Percentiles rank a stretch among this genome's conserved stretches.
phyloP scores from a whole-genome alignment of 768 basidiomycete genomes.

The Daedalea quercina region DNA sequence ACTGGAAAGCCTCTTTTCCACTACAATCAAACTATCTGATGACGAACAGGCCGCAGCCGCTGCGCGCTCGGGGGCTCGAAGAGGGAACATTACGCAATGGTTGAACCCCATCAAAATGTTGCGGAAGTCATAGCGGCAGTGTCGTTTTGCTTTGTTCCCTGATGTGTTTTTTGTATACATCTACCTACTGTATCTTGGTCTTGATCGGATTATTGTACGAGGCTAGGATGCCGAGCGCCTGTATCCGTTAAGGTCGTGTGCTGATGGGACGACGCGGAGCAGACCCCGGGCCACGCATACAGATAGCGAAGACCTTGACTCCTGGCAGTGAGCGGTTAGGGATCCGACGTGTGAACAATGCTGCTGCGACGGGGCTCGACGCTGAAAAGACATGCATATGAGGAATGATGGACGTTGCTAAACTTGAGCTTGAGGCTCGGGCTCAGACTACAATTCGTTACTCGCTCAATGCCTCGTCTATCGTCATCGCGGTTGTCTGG shows the following conservation, averaged over 20 bases:
- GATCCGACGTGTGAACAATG: not conserved
- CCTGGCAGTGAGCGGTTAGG: too few relatives aligned
- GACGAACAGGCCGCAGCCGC: slow-evolving; percentile 5
- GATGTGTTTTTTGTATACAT: too few relatives aligned
- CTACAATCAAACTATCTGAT: slow-evolving; percentile 33
- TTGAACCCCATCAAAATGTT: not conserved
- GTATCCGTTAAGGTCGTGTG: slow-evolving; percentile 1
- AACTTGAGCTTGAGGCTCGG: too few relatives aligned
- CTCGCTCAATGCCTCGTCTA: slow-evolving; percentile 36
- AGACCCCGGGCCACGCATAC: not conserved
- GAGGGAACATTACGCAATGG: not conserved
- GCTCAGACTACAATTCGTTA: not conserved
- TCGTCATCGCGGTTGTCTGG: slow-evolving; percentile 1
- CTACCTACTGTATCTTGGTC: too few relatives aligned
- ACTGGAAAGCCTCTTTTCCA: slow-evolving; percentile 62
- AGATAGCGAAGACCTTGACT: too few relatives aligned
- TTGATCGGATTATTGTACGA: too few relatives aligned
- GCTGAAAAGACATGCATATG: not conserved
- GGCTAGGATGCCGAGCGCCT: too few relatives aligned
- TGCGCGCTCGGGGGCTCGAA: not conserved
- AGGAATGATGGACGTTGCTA: too few relatives aligned
- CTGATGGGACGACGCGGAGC: slow-evolving; percentile 6
- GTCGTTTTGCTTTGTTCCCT: not conserved
- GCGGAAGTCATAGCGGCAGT: not conserved
- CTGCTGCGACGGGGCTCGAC: not conserved